Conservation (phyloP, 768 basidiomycete species). For the Russula ochroleuca region DNA sequence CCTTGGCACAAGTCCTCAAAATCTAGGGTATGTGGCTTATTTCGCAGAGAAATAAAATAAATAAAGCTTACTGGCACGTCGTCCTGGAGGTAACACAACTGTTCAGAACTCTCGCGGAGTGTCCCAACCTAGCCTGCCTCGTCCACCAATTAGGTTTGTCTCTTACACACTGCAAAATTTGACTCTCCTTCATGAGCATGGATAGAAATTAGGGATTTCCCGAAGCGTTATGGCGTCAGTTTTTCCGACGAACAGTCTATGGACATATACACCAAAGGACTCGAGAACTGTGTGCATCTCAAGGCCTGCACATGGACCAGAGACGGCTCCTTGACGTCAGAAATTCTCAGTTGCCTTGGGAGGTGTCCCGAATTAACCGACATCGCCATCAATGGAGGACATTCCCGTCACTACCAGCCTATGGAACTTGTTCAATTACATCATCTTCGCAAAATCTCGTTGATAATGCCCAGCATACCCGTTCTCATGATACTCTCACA, state of each 20-base stretch:
- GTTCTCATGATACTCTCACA: constrained; percentile 47
- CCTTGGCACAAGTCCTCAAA: constrained; percentile 70
- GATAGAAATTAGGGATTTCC: constrained; percentile 72
- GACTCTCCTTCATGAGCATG: constrained; percentile 1
- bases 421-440: constrained; percentile 46
- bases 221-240: constrained; percentile 43
- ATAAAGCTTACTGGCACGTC: neutral
- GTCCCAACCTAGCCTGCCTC: constrained; percentile 52
- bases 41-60: neutral
- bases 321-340: constrained; percentile 63
- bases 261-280: constrained; percentile 43
- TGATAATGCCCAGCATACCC: constrained; percentile 68
- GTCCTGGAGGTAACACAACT: constrained; percentile 50
- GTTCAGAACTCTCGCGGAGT: constrained; percentile 55
- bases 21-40: constrained; percentile 42
- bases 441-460: constrained; percentile 50
- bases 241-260: constrained; percentile 36
- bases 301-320: constrained; percentile 73
- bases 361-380: constrained; percentile 43
- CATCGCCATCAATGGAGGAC: constrained; percentile 70
- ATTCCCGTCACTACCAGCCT: constrained; percentile 51
- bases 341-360: constrained; percentile 52
- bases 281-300: constrained; percentile 60
- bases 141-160: constrained; percentile 56
- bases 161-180: neutral